phyloP scores from a whole-genome alignment of 1,284 basidiomycete species.

The Spongispora temasekensis region DNA sequence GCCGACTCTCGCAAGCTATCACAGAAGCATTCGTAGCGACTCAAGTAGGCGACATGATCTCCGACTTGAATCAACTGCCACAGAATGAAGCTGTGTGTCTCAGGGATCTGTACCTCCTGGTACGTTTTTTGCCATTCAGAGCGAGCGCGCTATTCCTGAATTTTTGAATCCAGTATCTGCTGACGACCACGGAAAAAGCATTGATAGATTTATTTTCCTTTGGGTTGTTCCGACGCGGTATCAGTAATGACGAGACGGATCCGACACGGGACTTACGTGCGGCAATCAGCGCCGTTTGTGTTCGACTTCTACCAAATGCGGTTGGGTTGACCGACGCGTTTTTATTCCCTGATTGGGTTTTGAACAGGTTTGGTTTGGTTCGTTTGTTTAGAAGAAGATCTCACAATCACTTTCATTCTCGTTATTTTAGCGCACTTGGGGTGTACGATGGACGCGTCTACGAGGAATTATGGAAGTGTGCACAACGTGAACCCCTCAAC shows the following conservation, averaged over 20 bases:
- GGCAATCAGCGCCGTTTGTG: conserved; percentile 52
- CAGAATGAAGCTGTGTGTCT: conserved; percentile 41
- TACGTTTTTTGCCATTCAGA: conserved; percentile 41
- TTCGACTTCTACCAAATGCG: conserved; percentile 61
- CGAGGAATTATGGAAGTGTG: conserved; percentile 66
- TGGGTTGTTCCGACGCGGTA: conserved; percentile 40
- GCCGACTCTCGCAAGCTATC: conserved; percentile 61
- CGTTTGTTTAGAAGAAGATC: neutral
- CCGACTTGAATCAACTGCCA: conserved; percentile 30
- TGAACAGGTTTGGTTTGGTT: conserved; percentile 55
- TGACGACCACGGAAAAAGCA: conserved; percentile 57
- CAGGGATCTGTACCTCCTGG: conserved; percentile 49
- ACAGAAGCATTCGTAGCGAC: conserved; percentile 67
- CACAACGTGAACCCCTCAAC: conserved; percentile 67
- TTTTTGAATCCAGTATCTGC: conserved; percentile 64
- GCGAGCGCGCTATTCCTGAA: too few species aligned
- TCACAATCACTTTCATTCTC: neutral
- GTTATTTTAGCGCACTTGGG: conserved; percentile 53
- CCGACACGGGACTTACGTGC: conserved; percentile 54
- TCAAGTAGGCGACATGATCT: conserved; percentile 53
- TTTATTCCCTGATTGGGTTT: conserved; percentile 76
- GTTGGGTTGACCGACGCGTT: conserved; percentile 77
- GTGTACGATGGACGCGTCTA: conserved; percentile 70
- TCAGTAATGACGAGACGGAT: conserved; percentile 35
- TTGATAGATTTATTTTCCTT: conserved; percentile 62